Percentiles rank a stretch among this genome's conserved stretches.
These are phyloP conservation scores for Saccharomyces cerevisiae DNA, from an alignment of 805 yeast genomes.

Conservation along the genomic window DNA sequence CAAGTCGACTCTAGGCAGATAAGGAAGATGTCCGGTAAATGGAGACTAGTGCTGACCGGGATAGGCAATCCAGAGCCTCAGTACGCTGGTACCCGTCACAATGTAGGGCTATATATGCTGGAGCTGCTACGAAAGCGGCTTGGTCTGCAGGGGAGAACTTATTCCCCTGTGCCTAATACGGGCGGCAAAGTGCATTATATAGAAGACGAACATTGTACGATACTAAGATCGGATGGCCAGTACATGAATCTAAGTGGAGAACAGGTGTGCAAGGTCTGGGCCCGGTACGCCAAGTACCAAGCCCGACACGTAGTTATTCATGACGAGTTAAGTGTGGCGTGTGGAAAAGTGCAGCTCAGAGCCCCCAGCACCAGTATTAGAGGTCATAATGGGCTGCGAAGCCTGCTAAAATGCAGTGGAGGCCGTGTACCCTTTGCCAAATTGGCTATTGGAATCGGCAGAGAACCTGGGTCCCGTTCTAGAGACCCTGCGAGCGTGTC, in stretches of 20 bases:
- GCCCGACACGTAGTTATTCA: constrained; percentile 54
- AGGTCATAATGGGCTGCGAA: constrained; percentile 79
- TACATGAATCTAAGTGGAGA: constrained; percentile 68
- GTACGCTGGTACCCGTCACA: constrained; percentile 61
- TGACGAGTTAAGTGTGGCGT: constrained; percentile 63
- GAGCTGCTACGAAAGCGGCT: constrained; percentile 29
- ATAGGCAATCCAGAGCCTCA: constrained; percentile 71
- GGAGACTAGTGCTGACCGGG: constrained; percentile 14
- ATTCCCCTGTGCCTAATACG: neutral
- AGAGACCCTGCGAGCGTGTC: constrained; percentile 42
- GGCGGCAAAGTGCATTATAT: neutral
- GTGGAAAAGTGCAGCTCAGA: constrained; percentile 61
- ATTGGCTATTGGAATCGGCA: constrained; percentile 70
- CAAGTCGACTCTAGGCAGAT: neutral
- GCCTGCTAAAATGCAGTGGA: constrained; percentile 42
- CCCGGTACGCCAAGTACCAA: constrained; percentile 26
- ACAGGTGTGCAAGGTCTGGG: constrained; percentile 45
- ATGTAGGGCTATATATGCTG: constrained; percentile 59
- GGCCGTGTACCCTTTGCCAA: constrained; percentile 44
- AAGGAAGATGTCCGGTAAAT: neutral
- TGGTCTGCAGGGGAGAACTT: constrained; percentile 5
- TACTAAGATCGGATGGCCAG: constrained; percentile 41
- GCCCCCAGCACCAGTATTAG: constrained; percentile 53
- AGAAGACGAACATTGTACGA: constrained; percentile 29
- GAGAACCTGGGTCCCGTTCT: constrained; percentile 36